Percentiles rank a stretch among this genome's conserved stretches.
phyloP scores from a whole-genome alignment of 768 basidiomycete genomes.

The Leccinum variicolor region DNA sequence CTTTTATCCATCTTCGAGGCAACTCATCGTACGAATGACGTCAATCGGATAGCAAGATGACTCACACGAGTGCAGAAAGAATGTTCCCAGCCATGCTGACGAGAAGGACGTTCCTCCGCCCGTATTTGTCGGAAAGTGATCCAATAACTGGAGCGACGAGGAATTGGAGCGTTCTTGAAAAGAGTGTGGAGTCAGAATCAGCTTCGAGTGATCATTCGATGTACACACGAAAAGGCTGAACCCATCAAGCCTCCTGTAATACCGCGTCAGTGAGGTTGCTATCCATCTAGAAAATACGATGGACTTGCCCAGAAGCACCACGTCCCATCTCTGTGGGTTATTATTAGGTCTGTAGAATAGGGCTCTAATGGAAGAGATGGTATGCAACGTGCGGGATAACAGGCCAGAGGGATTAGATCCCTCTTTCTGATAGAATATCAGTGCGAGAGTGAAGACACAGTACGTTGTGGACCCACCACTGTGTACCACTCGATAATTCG shows the following conservation, averaged over 20 bases:
- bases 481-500: constrained; percentile 94
- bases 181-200: constrained; percentile 26
- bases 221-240: constrained; percentile 82
- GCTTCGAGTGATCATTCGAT: constrained; percentile 30
- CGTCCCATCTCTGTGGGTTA: constrained; percentile 83
- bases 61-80: constrained; percentile 80
- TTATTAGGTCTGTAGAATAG: constrained; percentile 56
- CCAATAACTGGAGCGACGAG: constrained; percentile 82
- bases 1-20: constrained; percentile 73
- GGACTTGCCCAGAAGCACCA: constrained; percentile 81
- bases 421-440: constrained; percentile 53
- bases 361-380: constrained; percentile 65
- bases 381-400: constrained; percentile 63
- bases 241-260: constrained; percentile 81
- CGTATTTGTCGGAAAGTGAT: constrained; percentile 83
- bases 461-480: constrained; percentile 40
- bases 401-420: constrained; percentile 65
- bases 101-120: constrained; percentile 79
- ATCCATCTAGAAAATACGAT: no score
- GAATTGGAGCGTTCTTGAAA: constrained; percentile 74
- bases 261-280: constrained; percentile 6
- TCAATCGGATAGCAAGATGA: constrained; percentile 8
- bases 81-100: constrained; percentile 93
- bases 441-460: neutral
- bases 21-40: neutral